Evolutionary conservation across 2,329 filamentous ascomycete species (phyloP).

Genomic region (Talaromyces sp.): DNA sequence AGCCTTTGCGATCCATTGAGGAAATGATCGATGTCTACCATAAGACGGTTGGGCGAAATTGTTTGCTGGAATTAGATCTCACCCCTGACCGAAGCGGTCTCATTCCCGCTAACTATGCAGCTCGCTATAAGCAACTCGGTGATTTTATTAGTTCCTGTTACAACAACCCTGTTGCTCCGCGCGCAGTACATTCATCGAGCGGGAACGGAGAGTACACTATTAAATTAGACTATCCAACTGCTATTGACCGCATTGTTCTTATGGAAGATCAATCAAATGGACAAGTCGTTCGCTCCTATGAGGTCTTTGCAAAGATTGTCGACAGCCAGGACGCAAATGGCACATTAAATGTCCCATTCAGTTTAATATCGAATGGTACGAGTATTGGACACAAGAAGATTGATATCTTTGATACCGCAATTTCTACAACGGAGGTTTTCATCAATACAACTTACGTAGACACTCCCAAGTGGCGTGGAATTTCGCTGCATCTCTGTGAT

Average conservation of each 20-base stretch:
- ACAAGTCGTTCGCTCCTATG: constrained; percentile 8
- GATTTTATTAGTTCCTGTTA: constrained; percentile 10
- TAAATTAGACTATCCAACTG: constrained; percentile 8
- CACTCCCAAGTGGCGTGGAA: constrained; percentile 7
- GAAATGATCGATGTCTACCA: constrained; percentile 13
- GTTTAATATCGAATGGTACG: constrained; percentile 6
- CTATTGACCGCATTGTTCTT: constrained; percentile 8
- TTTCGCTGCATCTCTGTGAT: constrained; percentile 11
- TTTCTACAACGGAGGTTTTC: constrained; percentile 1
- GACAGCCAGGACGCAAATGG: constrained; percentile 9
- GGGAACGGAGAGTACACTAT: constrained; percentile 4
- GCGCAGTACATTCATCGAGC: constrained; percentile 1
- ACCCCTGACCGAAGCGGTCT: constrained; percentile 9
- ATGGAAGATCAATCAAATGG: constrained; percentile 10
- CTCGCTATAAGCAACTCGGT: constrained; percentile 7
- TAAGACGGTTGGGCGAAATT: constrained; percentile 7
- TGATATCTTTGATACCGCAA: constrained; percentile 5
- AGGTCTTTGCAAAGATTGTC: constrained; percentile 6
- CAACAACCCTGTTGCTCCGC: neutral
- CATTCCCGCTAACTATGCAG: constrained; percentile 9
- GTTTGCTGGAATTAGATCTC: constrained; percentile 6
- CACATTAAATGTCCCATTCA: constrained; percentile 2
- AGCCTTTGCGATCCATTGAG: constrained; percentile 9
- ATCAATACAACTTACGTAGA: constrained; percentile 10
- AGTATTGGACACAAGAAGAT: constrained; percentile 12